Evolutionary conservation across 208 protist species (phyloP).

Genomic region (Acanthamoeba triangularis): DNA sequence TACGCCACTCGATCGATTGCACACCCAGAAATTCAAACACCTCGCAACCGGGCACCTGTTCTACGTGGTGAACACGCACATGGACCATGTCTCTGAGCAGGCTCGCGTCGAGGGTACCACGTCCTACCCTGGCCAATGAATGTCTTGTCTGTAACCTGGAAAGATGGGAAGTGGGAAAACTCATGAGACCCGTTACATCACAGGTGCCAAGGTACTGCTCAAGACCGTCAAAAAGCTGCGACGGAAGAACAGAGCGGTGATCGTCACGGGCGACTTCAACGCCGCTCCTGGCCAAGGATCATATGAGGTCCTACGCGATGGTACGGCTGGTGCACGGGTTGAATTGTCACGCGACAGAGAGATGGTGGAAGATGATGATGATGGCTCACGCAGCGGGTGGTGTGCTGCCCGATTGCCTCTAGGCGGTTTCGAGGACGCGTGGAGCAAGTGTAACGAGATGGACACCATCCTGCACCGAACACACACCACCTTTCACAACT

Average conservation of each 20-base stretch:
- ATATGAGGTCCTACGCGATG: not conserved
- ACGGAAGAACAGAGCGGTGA: conserved; percentile 13
- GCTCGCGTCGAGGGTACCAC: not conserved
- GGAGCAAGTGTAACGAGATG: not conserved
- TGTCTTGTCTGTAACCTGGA: too few species aligned
- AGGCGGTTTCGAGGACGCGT: not conserved
- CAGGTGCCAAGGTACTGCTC: not conserved
- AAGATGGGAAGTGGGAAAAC: too few species aligned
- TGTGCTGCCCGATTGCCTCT: not conserved
- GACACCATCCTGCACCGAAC: not conserved
- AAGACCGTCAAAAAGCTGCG: conserved; percentile 17
- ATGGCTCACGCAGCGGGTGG: not conserved
- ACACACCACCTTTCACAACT: conserved; percentile 6
- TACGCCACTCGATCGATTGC: not conserved
- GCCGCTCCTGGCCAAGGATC: conserved; percentile 5
- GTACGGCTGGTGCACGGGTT: too few species aligned
- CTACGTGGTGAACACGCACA: conserved; percentile 41
- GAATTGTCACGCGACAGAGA: too few species aligned
- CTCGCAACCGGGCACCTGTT: not conserved
- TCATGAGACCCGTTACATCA: too few species aligned
- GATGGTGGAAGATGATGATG: too few species aligned
- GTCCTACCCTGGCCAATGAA: too few species aligned
- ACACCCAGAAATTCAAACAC: not conserved
- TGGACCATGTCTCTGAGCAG: conserved; percentile 15
- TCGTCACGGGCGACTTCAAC: conserved; percentile 51